Evolutionary conservation across 2,329 filamentous ascomycete species (phyloP).

Genomic region (Aspergillus brasiliensis): DNA sequence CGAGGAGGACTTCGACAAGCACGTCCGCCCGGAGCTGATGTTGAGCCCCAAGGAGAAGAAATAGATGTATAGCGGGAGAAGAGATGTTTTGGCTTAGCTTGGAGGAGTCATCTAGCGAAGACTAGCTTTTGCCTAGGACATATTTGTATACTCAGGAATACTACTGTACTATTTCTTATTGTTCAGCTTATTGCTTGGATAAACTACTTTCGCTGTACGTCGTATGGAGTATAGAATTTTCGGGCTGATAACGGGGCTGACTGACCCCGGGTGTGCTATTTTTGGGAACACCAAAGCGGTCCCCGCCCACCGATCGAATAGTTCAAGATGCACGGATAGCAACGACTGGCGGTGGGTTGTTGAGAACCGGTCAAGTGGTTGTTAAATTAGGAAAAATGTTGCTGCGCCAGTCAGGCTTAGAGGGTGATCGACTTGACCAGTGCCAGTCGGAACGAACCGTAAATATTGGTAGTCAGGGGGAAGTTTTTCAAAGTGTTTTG

Average conservation of each 20-base stretch:
- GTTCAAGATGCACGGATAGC: not conserved
- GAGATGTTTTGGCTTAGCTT: slow-evolving; percentile 12
- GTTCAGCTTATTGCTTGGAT: not conserved
- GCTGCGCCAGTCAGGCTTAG: not conserved
- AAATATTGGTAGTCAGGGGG: not conserved
- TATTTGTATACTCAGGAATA: slow-evolving; percentile 21
- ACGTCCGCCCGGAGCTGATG: slow-evolving; percentile 95
- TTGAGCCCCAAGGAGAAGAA: slow-evolving; percentile 75
- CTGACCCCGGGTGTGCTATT: slow-evolving; percentile 5
- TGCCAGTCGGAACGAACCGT: not conserved
- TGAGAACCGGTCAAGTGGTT: not conserved
- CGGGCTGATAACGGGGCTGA: not conserved
- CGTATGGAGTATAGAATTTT: not conserved
- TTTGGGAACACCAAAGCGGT: slow-evolving; percentile 7
- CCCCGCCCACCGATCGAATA: not conserved
- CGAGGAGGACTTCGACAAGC: slow-evolving; percentile 83
- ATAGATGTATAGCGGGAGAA: slow-evolving; percentile 33
- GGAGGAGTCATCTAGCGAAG: slow-evolving; percentile 18
- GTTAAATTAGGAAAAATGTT: not conserved
- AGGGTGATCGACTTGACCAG: not conserved
- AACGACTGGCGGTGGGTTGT: not conserved
- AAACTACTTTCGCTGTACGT: no score
- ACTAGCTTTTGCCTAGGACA: slow-evolving; percentile 12
- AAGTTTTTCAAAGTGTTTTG: not conserved
- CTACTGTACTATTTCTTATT: slow-evolving; percentile 17